phyloP scores from a whole-genome alignment of 805 yeast genomes.

The Blastobotrys chiropterorum region DNA sequence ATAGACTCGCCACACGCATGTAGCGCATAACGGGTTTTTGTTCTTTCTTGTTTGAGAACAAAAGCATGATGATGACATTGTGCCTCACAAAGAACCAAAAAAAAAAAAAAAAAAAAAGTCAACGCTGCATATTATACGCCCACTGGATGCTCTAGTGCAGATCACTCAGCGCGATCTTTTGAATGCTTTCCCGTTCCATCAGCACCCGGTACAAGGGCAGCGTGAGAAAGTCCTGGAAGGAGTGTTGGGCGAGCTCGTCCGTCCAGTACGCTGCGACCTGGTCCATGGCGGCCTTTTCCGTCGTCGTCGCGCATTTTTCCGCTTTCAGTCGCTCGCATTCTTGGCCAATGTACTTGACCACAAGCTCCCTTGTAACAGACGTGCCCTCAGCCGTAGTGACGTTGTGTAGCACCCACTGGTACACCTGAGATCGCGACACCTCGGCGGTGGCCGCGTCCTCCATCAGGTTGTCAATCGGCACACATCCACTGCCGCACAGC shows the following conservation, averaged over 20 bases:
- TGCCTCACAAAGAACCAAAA: background rate
- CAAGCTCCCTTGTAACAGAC: constrained; percentile 46
- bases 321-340: constrained; percentile 47
- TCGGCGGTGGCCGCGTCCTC: constrained; percentile 78
- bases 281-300: background rate
- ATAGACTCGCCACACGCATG: too few species aligned
- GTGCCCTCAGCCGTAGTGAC: constrained; percentile 51
- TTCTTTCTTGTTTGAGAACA: background rate
- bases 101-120: too few species aligned
- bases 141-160: too few species aligned
- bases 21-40: too few species aligned
- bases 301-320: background rate
- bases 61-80: too few species aligned
- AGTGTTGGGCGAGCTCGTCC: background rate
- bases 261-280: background rate
- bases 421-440: constrained; percentile 64
- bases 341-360: constrained; percentile 45
- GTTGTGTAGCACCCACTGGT: constrained; percentile 70
- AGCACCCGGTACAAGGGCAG: background rate
- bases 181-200: background rate
- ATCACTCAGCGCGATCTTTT: too few species aligned
- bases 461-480: constrained; percentile 69
- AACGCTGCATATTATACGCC: too few species aligned
- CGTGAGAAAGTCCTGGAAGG: background rate
- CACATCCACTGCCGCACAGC: constrained; percentile 67